Evolutionary conservation across 2,329 filamentous ascomycete species (phyloP).

Genomic region (Aspergillus quadrilineatus): DNA sequence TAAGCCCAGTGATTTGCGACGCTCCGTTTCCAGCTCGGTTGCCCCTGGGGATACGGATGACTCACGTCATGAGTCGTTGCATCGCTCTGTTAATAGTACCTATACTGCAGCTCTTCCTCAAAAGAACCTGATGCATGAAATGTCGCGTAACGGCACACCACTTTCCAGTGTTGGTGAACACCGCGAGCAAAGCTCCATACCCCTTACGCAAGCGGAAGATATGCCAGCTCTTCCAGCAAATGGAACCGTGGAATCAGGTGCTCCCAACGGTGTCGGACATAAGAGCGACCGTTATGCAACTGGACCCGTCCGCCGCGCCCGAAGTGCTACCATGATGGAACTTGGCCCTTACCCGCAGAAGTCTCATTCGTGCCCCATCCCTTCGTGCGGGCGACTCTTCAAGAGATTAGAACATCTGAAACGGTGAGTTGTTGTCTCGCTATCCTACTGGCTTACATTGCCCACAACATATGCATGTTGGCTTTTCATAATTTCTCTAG

Average conservation of each 20-base stretch:
- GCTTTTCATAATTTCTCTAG: slow-evolving; percentile 43
- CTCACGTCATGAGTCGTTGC: slow-evolving; percentile 73
- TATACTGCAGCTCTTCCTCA: slow-evolving; percentile 70
- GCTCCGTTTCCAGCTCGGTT: slow-evolving; percentile 86
- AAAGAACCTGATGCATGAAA: slow-evolving; percentile 71
- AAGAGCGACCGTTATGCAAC: slow-evolving; percentile 56
- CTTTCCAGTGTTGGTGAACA: slow-evolving; percentile 80
- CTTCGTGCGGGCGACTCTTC: slow-evolving; percentile 93
- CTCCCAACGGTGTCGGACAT: slow-evolving; percentile 59
- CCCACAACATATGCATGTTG: slow-evolving; percentile 27
- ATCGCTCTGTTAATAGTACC: slow-evolving; percentile 67
- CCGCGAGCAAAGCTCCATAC: slow-evolving; percentile 69
- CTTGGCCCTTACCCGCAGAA: slow-evolving; percentile 95
- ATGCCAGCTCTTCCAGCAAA: slow-evolving; percentile 64
- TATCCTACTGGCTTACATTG: slow-evolving; percentile 21
- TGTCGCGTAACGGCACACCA: slow-evolving; percentile 90
- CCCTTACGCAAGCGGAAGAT: slow-evolving; percentile 67
- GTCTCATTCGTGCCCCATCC: slow-evolving; percentile 98
- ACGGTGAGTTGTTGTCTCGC: slow-evolving; percentile 65
- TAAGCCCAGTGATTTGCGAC: slow-evolving; percentile 82
- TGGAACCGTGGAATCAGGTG: slow-evolving; percentile 56
- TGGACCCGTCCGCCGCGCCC: slow-evolving; percentile 81
- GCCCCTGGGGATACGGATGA: slow-evolving; percentile 79
- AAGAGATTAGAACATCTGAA: slow-evolving; percentile 99
- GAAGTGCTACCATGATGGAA: slow-evolving; percentile 95